A percentile compares a stretch with the other conserved stretches of the same genome.
These are phyloP conservation scores for Russula virescens DNA, from an alignment of 768 basidiomycete species.

Conservation along the genomic window DNA sequence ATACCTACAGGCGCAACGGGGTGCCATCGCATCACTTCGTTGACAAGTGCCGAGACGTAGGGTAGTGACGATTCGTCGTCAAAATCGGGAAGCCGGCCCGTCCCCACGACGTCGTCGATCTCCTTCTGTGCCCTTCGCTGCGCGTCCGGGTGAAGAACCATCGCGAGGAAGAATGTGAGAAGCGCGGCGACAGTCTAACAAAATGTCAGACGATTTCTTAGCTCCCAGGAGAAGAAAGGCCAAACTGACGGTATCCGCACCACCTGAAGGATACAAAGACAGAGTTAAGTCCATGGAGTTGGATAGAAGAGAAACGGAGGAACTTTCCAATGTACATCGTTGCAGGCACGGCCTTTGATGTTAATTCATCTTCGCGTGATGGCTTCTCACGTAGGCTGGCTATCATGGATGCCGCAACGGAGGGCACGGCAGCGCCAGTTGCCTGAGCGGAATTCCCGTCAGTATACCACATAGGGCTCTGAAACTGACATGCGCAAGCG, in stretches of 20 bases:
- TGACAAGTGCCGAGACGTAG: conserved; percentile 27
- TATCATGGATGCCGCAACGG: conserved; percentile 19
- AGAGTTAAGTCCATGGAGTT: not conserved
- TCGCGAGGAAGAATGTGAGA: conserved; percentile 31
- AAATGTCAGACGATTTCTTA: not conserved
- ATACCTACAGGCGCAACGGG: conserved; percentile 24
- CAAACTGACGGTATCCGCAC: conserved; percentile 21
- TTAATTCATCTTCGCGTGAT: conserved; percentile 12
- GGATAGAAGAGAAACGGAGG: not conserved
- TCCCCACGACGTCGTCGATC: conserved; percentile 28
- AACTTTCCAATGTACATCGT: conserved; percentile 19
- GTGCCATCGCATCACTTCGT: conserved; percentile 28
- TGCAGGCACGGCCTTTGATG: conserved; percentile 20
- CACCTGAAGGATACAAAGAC: conserved; percentile 3
- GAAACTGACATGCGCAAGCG: not conserved
- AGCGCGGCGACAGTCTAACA: conserved; percentile 27
- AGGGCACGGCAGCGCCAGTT: conserved; percentile 8
- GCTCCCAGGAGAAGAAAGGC: not conserved
- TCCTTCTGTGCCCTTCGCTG: conserved; percentile 29
- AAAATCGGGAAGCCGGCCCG: conserved; percentile 28
- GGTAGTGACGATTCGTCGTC: conserved; percentile 26
- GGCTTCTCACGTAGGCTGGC: conserved; percentile 7
- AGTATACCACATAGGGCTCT: not conserved
- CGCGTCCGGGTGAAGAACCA: conserved; percentile 28
- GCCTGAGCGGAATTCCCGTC: not conserved